Evolutionary conservation across 2,329 filamentous ascomycete species (phyloP), one percentile per base, ranked within the genome.

Genomic region (Penicillium nordicum): DNA sequence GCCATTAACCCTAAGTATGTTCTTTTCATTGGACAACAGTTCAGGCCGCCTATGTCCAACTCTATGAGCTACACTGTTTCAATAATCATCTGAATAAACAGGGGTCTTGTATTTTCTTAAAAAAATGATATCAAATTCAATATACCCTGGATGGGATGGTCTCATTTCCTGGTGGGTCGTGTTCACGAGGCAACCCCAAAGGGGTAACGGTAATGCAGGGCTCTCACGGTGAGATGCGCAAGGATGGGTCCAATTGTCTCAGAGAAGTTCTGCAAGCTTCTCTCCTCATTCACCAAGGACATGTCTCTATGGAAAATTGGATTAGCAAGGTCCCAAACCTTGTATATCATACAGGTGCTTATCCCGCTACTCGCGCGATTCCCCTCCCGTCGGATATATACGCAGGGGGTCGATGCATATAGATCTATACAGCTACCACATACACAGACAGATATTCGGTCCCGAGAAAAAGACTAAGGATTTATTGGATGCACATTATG

Each of bases 101-200:
- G 18, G 51, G 37, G 37, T 21, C 10, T 27, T 27, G 3, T 4
- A 46, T 23, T 23, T 45, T 9, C 4, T 16, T 46, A 3, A 29
- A 4, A 21, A 52, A 2, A 37, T 27, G 6, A 25, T n/a, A 4
- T 53, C 21, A 21, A 41, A 25, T 21, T 21, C 21, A 21, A 21
- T 27, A n/a, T 18, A 30, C 32, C 36, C 27, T 40, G 27, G 32
- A 53, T 37, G 29, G 51, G 36, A 49, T 36, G 4, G 12, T 48
- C 12, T 4, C 38, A 23, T 43, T 50, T 43, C 21, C 21, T 23
- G 14, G n/a, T 32, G 45, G 44, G 23, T 14, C 30, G 30, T 27
- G 51, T 54, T 54, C 52, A 12, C 52, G 30, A 50, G 52, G 52
- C 52, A 54, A 54, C 45, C 23, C 37, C 45, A 36, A 50, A 50